phyloP scores from a whole-genome alignment of 2,329 filamentous ascomycete genomes.

The Neopestalotiopsis rosae region DNA sequence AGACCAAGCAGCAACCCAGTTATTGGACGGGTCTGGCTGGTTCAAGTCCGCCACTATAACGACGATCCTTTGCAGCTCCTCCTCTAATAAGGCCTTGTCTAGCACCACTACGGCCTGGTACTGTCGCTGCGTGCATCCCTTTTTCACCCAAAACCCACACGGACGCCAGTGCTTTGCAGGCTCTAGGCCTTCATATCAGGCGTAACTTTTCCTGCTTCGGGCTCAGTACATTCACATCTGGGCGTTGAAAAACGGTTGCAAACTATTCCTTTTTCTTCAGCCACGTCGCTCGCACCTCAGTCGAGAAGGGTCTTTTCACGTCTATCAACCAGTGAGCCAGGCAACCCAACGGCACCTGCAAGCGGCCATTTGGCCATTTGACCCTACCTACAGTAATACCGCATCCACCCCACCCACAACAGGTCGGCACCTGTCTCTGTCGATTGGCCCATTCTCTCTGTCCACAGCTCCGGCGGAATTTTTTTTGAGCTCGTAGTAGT shows the following conservation, averaged over 20 bases:
- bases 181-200: constrained; percentile 16
- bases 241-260: background rate
- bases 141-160: constrained; percentile 1
- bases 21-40: background rate
- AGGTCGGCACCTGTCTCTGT: constrained; percentile 20
- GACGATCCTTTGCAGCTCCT: constrained; percentile 16
- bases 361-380: constrained; percentile 30
- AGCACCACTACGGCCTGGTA: constrained; percentile 8
- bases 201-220: background rate
- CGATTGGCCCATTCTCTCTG: constrained; percentile 30
- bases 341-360: constrained; percentile 36
- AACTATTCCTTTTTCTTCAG: background rate
- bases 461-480: constrained; percentile 20
- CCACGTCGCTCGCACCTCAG: constrained; percentile 11
- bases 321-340: constrained; percentile 7
- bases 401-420: constrained; percentile 34
- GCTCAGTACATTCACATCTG: background rate
- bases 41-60: constrained; percentile 16
- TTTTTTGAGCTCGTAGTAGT: constrained; percentile 3
- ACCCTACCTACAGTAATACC: constrained; percentile 32
- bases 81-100: constrained; percentile 16
- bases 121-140: constrained; percentile 5
- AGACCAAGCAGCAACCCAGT: background rate
- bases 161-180: constrained; percentile 14
- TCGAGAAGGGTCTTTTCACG: background rate